phyloP scores from a whole-genome alignment of 176 grass and related monocot genomes.

The Zea mays region DNA sequence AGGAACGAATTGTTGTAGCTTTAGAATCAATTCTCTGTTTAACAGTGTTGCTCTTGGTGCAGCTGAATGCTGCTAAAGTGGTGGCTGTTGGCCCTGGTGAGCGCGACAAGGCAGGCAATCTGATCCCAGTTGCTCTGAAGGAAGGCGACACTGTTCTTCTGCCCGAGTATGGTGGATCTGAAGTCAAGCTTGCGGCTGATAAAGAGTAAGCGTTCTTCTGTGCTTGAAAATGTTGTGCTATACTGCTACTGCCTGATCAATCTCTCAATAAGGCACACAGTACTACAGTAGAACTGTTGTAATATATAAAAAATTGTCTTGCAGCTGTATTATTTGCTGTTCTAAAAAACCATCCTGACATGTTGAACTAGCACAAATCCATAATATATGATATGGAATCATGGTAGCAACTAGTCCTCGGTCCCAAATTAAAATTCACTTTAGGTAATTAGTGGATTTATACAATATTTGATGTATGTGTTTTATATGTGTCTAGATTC shows the following conservation, averaged over 20 bases:
- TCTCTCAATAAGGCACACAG: neutral
- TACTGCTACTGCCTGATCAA: neutral
- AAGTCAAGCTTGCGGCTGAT: conserved; percentile 87
- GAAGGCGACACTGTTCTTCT: conserved; percentile 90
- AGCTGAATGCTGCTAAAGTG: conserved; percentile 89
- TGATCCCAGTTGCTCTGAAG: conserved; percentile 74
- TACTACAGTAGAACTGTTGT: neutral
- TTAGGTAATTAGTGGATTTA: too few species aligned
- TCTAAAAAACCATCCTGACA: neutral
- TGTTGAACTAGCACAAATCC: neutral
- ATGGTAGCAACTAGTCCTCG: neutral
- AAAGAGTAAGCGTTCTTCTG: conserved; percentile 57
- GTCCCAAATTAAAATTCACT: neutral
- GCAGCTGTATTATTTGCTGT: neutral
- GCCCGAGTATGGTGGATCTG: conserved; percentile 86
- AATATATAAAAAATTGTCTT: neutral
- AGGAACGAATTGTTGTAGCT: neutral
- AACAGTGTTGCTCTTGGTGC: neutral
- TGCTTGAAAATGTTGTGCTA: neutral
- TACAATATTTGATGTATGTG: too few species aligned
- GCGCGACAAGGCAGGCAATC: conserved; percentile 70
- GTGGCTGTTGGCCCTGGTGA: conserved; percentile 82
- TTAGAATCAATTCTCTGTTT: neutral
- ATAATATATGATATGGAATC: neutral
- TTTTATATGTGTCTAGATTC: too few species aligned